These are phyloP conservation scores for Calocybe indica DNA, from an alignment of 768 basidiomycete species.

Conservation along the genomic window DNA sequence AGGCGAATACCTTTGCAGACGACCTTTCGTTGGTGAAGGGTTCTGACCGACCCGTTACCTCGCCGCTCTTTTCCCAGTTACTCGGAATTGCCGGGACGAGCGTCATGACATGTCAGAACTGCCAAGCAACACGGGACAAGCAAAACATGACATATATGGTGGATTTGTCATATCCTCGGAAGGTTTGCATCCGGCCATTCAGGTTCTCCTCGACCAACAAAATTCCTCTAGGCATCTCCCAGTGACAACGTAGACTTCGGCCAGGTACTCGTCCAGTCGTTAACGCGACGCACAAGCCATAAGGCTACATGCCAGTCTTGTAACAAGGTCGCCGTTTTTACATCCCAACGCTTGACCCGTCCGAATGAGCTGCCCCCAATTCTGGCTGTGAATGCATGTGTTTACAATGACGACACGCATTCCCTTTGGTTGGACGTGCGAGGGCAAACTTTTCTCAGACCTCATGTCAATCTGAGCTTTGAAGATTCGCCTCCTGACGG, in stretches of 20 bases:
- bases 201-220: slow-evolving; percentile 1
- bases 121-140: slow-evolving; percentile 67
- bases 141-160: slow-evolving; percentile 77
- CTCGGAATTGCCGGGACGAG: slow-evolving; percentile 78
- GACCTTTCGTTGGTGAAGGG: slow-evolving; percentile 49
- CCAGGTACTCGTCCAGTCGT: slow-evolving; percentile 64
- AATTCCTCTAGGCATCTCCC: slow-evolving; percentile 20
- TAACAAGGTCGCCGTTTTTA: slow-evolving; percentile 70
- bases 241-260: slow-evolving; percentile 51
- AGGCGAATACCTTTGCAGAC: slow-evolving; percentile 58
- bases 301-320: slow-evolving; percentile 85
- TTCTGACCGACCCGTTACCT: slow-evolving; percentile 33
- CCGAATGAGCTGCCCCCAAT: slow-evolving; percentile 72
- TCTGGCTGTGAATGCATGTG: slow-evolving; percentile 80
- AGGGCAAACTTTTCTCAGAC: slow-evolving; percentile 52
- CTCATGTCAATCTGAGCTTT: slow-evolving; percentile 38
- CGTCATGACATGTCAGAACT: slow-evolving; percentile 66
- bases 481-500: no score
- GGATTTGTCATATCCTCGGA: slow-evolving; percentile 83
- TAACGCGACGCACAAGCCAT: slow-evolving; percentile 77
- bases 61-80: slow-evolving; percentile 76
- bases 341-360: slow-evolving; percentile 60
- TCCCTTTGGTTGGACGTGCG: slow-evolving; percentile 71
- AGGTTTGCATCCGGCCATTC: slow-evolving; percentile 37
- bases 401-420: slow-evolving; percentile 68